A percentile compares a stretch with the other conserved stretches of the same genome.
Evolutionary conservation across 2,329 filamentous ascomycete species (phyloP).

Genomic region (Aspergillus ochraceus): DNA sequence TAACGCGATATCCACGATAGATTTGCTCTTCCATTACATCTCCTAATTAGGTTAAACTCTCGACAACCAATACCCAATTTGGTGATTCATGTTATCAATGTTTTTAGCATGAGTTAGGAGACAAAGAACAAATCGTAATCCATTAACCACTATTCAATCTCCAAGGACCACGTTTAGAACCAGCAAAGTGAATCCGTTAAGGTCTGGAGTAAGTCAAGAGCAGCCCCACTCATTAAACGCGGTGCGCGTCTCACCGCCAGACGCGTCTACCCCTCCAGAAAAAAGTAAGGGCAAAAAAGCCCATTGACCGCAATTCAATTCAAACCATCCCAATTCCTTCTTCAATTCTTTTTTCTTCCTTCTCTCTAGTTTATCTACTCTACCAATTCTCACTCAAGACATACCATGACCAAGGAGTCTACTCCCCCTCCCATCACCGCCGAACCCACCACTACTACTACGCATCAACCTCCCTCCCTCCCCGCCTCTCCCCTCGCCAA

Average conservation of each 20-base stretch:
- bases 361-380: not conserved
- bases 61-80: no score
- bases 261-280: conserved; percentile 16
- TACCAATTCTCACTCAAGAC: not conserved
- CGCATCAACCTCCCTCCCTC: conserved; percentile 56
- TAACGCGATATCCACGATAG: no score
- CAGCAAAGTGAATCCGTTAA: no score
- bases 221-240: conserved; percentile 19
- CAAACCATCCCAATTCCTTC: not conserved
- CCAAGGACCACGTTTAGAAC: not conserved
- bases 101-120: not conserved
- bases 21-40: no score
- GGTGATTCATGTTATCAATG: no score
- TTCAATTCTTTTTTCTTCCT: not conserved
- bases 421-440: conserved; percentile 37
- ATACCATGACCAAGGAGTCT: conserved; percentile 45
- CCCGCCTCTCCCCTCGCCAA: conserved; percentile 76
- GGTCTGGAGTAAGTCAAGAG: conserved; percentile 12
- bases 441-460: conserved; percentile 24
- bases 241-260: conserved; percentile 25
- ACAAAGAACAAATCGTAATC: not conserved
- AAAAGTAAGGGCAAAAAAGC: not conserved
- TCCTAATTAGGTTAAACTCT: no score
- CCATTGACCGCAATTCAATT: conserved; percentile 3
- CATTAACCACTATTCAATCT: not conserved